These are phyloP conservation scores for Cercospora sesami DNA, from an alignment of 2,329 filamentous ascomycete species.

Conservation along the genomic window DNA sequence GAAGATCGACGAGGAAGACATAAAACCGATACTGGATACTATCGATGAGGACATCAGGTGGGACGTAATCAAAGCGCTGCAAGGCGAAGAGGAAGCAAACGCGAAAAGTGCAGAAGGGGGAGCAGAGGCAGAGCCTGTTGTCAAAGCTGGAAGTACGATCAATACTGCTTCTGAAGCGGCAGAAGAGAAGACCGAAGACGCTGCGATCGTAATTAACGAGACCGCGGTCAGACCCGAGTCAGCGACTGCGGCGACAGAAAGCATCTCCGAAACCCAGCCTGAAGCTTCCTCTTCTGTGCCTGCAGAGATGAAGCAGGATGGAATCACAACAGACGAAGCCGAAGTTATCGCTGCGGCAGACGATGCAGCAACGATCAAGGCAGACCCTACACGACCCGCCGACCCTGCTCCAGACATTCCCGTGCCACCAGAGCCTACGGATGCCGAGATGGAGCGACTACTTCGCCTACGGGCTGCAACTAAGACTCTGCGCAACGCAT, in stretches of 20 bases:
- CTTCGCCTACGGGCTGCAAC: constrained; percentile 46
- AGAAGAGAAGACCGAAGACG: constrained; percentile 35
- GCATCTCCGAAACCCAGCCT: neutral
- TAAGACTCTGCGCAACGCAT: constrained; percentile 70
- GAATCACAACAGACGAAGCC: constrained; percentile 8
- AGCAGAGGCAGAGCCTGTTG: constrained; percentile 39
- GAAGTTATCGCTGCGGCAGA: constrained; percentile 10
- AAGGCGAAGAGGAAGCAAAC: constrained; percentile 42
- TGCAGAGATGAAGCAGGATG: constrained; percentile 18
- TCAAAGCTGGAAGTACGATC: constrained; percentile 26
- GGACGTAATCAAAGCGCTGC: constrained; percentile 63
- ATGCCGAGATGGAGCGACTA: constrained; percentile 30
- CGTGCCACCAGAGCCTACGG: constrained; percentile 6
- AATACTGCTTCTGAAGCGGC: constrained; percentile 18
- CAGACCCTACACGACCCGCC: constrained; percentile 9
- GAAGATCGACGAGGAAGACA: constrained; percentile 74
- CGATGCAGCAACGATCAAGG: constrained; percentile 10
- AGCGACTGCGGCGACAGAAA: constrained; percentile 8
- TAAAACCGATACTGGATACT: constrained; percentile 64
- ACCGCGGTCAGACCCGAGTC: constrained; percentile 12
- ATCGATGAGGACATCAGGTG: constrained; percentile 65
- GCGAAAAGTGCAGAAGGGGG: constrained; percentile 38
- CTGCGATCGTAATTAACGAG: constrained; percentile 36
- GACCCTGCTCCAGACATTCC: constrained; percentile 3
- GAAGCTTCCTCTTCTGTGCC: constrained; percentile 6